Evolutionary conservation across 2,329 filamentous ascomycete species (phyloP).

Genomic region (Stachybotrys chlorohalonatus): DNA sequence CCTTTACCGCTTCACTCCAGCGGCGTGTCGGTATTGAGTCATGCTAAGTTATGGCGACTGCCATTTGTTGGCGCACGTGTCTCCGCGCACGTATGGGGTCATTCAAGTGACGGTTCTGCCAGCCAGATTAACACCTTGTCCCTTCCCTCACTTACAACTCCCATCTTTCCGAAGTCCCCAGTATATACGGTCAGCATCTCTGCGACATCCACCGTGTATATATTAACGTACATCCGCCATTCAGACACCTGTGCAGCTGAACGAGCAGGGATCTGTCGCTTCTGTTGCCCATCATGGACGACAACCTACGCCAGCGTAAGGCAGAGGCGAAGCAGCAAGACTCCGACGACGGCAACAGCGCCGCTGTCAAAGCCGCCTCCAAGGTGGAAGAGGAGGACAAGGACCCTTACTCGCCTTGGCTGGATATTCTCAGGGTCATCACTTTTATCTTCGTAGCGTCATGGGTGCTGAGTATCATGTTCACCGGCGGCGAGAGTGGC

Average conservation of each 20-base stretch:
- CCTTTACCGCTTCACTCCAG: not conserved
- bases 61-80: not conserved
- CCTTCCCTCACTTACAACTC: not conserved
- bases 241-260: no score
- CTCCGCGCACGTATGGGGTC: not conserved
- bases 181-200: no score
- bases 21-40: conserved; percentile 7
- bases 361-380: conserved; percentile 14
- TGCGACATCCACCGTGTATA: no score
- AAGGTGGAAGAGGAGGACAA: conserved; percentile 30
- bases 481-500: conserved; percentile 60
- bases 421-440: conserved; percentile 63
- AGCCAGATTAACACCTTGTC: not conserved
- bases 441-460: conserved; percentile 58
- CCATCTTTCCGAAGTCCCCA: not conserved
- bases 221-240: no score
- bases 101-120: not conserved
- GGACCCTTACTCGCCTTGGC: conserved; percentile 48
- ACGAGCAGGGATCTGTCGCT: no score
- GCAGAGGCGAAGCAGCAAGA: conserved; percentile 13
- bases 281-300: conserved; percentile 19
- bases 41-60: not conserved
- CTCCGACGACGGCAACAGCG: conserved; percentile 1
- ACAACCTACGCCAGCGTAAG: conserved; percentile 37
- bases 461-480: conserved; percentile 64